Percentiles rank a stretch among this genome's conserved stretches.
Conservation (phyloP, 169 alveolate genomes). For the Eimeria brunetti region DNA sequence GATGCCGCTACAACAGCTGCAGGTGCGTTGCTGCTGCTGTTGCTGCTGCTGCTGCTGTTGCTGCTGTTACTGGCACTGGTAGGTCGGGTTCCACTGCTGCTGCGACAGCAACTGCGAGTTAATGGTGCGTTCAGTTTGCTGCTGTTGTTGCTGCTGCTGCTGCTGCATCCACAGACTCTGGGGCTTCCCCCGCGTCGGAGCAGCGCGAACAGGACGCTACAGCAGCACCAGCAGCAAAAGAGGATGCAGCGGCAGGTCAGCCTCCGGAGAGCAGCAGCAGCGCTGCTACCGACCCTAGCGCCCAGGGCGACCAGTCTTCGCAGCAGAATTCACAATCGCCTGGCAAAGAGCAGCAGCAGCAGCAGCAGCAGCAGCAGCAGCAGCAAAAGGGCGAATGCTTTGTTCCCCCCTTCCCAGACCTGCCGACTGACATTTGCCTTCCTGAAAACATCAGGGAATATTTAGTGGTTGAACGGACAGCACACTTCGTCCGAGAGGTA, state of each 20-base stretch:
- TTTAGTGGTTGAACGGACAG: slow-evolving; percentile 77
- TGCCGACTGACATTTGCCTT: slow-evolving; percentile 17
- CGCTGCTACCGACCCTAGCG: not conserved
- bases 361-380: not conserved
- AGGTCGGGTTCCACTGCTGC: not conserved
- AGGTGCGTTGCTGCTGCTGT: slow-evolving; percentile 31
- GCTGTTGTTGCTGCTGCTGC: no score
- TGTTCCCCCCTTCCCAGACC: slow-evolving; percentile 55
- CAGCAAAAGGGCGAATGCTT: not conserved
- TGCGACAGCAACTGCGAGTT: not conserved
- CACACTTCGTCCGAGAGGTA: slow-evolving; percentile 78
- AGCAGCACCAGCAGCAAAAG: slow-evolving; percentile 7
- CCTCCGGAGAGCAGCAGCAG: not conserved
- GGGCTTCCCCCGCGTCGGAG: slow-evolving; percentile 7
- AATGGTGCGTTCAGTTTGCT: not conserved
- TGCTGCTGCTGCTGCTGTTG: not conserved
- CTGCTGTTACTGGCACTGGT: not conserved
- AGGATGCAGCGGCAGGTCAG: slow-evolving; percentile 5
- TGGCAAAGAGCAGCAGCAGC: not conserved
- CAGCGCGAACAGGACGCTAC: slow-evolving; percentile 14
- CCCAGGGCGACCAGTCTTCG: not conserved
- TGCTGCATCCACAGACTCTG: not conserved
- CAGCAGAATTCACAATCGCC: slow-evolving; percentile 7
- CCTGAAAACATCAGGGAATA: slow-evolving; percentile 66
- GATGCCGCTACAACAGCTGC: not conserved